These are phyloP conservation scores for Datura wrightii DNA, from an alignment of 257 asterid species.

Conservation along the genomic window DNA sequence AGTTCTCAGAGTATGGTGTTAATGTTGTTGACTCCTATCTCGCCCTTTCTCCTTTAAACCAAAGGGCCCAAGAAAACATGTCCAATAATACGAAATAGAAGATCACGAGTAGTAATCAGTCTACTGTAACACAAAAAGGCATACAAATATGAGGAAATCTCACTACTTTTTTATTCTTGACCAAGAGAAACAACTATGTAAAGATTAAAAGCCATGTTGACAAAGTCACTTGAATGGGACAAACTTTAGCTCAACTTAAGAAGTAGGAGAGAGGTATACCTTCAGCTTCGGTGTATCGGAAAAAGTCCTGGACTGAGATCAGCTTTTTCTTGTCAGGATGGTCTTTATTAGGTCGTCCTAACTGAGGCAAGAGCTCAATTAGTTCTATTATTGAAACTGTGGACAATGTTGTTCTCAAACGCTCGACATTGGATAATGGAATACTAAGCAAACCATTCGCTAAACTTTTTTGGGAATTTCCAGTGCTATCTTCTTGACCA, in stretches of 20 bases:
- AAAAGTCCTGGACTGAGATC: conserved; percentile 93
- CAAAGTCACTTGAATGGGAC: not conserved
- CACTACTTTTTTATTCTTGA: conserved; percentile 12
- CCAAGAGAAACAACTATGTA: not conserved
- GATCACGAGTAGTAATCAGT: not conserved
- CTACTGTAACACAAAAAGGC: not conserved
- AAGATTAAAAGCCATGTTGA: not conserved
- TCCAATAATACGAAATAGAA: not conserved
- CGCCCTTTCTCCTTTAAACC: not conserved
- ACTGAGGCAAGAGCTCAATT: conserved; percentile 85
- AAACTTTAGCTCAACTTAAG: conserved; percentile 9
- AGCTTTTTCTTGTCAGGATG: conserved; percentile 97
- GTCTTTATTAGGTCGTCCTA: conserved; percentile 82
- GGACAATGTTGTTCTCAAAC: conserved; percentile 80
- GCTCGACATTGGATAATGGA: conserved; percentile 94
- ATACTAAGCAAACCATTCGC: conserved; percentile 86
- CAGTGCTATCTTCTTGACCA: conserved; percentile 66
- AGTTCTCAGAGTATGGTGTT: not conserved
- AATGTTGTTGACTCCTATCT: not conserved
- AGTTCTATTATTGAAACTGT: conserved; percentile 86
- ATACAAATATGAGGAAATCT: not conserved
- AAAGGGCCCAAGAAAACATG: not conserved
- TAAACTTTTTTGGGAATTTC: conserved; percentile 58
- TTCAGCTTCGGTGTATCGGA: conserved; percentile 98
- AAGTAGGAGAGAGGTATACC: conserved; percentile 52